phyloP scores from a whole-genome alignment of 2,329 filamentous ascomycete genomes.

The Ophiostoma pallidulum region DNA sequence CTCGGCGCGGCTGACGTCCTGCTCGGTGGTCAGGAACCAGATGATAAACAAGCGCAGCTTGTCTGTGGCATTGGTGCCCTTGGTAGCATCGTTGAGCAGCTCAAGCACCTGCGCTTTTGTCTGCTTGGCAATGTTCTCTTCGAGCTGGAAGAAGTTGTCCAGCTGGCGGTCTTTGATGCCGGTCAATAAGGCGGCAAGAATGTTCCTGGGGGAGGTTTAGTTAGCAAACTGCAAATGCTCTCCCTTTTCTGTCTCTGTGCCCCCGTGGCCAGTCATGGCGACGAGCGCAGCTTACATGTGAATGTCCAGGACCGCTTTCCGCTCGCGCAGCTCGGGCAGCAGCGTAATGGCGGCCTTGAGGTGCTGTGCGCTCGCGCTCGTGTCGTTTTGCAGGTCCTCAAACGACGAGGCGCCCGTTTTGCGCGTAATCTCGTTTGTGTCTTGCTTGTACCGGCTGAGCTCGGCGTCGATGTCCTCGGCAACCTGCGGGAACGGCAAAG shows the following conservation, averaged over 20 bases:
- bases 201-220: slow-evolving; percentile 50
- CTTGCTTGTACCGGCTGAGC: slow-evolving; percentile 88
- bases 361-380: slow-evolving; percentile 81
- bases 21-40: slow-evolving; percentile 91
- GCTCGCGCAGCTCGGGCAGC: slow-evolving; percentile 81
- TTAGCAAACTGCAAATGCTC: background rate
- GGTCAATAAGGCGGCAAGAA: slow-evolving; percentile 62
- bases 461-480: slow-evolving; percentile 90
- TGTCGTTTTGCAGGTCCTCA: slow-evolving; percentile 86
- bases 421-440: slow-evolving; percentile 86
- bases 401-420: slow-evolving; percentile 90
- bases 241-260: too few species aligned
- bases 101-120: slow-evolving; percentile 84
- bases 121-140: slow-evolving; percentile 87
- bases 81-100: slow-evolving; percentile 67
- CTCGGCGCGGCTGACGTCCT: slow-evolving; percentile 72
- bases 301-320: slow-evolving; percentile 91
- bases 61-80: slow-evolving; percentile 75
- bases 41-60: slow-evolving; percentile 94
- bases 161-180: slow-evolving; percentile 93
- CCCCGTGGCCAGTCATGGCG: too few species aligned
- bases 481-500: slow-evolving; percentile 85
- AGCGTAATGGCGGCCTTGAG: slow-evolving; percentile 92
- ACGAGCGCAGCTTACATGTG: slow-evolving; percentile 77
- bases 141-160: slow-evolving; percentile 91